Percentiles rank a stretch among this genome's conserved stretches.
These are phyloP conservation scores for Kwoniella europaea DNA, from an alignment of 768 basidiomycete species.

Conservation along the genomic window DNA sequence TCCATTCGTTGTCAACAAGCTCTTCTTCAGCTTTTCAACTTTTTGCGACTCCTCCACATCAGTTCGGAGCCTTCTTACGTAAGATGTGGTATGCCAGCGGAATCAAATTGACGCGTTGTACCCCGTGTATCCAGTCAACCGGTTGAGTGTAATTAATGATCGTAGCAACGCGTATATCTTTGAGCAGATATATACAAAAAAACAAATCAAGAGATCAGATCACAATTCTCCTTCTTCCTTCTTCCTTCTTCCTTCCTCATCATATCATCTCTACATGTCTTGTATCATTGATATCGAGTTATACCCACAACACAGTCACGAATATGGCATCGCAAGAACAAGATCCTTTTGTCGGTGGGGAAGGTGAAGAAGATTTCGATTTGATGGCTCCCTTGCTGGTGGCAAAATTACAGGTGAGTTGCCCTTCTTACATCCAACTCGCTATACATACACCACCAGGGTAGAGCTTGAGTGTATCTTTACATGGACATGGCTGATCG, in stretches of 20 bases:
- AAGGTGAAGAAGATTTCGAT: constrained; percentile 64
- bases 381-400: constrained; percentile 83
- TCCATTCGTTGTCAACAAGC: constrained; percentile 9
- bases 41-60: constrained; percentile 11
- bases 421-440: neutral
- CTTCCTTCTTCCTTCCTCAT: neutral
- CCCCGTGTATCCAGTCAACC: constrained; percentile 15
- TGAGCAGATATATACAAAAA: neutral
- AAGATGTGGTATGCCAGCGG: neutral
- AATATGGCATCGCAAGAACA: constrained; percentile 43
- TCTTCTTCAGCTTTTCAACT: constrained; percentile 5
- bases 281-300: neutral
- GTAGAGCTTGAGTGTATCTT: no score
- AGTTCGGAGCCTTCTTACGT: constrained; percentile 8
- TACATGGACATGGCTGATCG: no score
- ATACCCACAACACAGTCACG: neutral
- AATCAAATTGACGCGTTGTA: constrained; percentile 20
- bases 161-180: constrained; percentile 21
- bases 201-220: constrained; percentile 6
- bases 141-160: neutral
- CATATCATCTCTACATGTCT: neutral
- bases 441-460: neutral
- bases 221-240: constrained; percentile 9
- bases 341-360: constrained; percentile 41
- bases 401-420: constrained; percentile 64